These are phyloP conservation scores for Inga oerstediana DNA, from an alignment of 306 rosid species.

Conservation along the genomic window DNA sequence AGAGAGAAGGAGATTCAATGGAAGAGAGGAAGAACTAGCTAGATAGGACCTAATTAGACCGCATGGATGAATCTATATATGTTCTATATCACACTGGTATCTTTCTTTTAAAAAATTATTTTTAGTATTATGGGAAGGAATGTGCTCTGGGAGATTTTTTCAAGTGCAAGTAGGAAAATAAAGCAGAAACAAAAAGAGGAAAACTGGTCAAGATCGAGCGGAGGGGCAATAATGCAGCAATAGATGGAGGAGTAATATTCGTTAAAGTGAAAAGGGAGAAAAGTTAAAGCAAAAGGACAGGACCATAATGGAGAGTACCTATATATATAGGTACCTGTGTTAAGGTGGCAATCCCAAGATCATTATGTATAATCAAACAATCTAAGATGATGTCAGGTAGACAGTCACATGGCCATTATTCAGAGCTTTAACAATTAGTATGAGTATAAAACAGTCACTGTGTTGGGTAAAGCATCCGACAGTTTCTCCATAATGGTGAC, in stretches of 20 bases:
- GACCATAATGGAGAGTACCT: background rate
- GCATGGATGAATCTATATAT: background rate
- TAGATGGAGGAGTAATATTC: conserved; percentile 8
- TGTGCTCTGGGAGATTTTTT: background rate
- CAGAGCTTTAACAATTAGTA: conserved; percentile 29
- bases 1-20: background rate
- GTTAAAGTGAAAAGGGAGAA: conserved; percentile 56
- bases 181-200: background rate
- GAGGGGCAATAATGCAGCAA: background rate
- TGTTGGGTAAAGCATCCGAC: conserved; percentile 91
- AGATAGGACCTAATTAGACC: background rate
- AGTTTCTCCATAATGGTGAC: conserved; percentile 92
- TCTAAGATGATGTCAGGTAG: conserved; percentile 50
- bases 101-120: background rate
- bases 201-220: background rate
- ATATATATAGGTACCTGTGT: conserved; percentile 30
- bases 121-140: background rate
- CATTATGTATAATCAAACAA: conserved; percentile 19
- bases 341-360: conserved; percentile 70
- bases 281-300: conserved; percentile 63
- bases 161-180: background rate
- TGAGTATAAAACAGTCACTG: conserved; percentile 14
- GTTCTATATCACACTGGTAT: background rate
- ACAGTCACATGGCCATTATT: conserved; percentile 55
- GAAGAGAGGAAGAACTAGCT: background rate